Conservation (phyloP, 2,329 filamentous ascomycete genomes). For the Aureobasidium sp. region DNA sequence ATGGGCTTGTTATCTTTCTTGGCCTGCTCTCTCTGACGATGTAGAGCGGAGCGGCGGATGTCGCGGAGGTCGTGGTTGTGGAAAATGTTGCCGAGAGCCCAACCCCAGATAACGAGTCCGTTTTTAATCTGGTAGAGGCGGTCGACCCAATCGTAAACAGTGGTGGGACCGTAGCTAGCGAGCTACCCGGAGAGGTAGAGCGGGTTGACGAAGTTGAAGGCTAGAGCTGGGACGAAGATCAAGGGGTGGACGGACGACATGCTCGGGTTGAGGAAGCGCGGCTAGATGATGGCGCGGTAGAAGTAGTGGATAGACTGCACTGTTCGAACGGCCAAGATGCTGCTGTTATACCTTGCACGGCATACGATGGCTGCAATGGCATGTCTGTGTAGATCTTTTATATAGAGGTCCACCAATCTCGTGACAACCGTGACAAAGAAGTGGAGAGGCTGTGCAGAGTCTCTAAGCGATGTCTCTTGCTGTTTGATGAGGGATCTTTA, state of each 20-base stretch:
- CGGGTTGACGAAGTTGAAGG: slow-evolving; percentile 77
- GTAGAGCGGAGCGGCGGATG: slow-evolving; percentile 65
- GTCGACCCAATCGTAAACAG: slow-evolving; percentile 46
- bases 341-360: not conserved
- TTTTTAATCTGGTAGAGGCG: slow-evolving; percentile 43
- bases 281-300: slow-evolving; percentile 80
- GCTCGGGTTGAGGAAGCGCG: slow-evolving; percentile 71
- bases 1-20: slow-evolving; percentile 39
- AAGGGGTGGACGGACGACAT: slow-evolving; percentile 81
- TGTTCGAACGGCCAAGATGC: slow-evolving; percentile 2
- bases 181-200: slow-evolving; percentile 74
- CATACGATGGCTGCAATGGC: slow-evolving; percentile 1
- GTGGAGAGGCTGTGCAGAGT: not conserved
- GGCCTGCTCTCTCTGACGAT: slow-evolving; percentile 48
- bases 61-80: slow-evolving; percentile 87
- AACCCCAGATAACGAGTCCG: slow-evolving; percentile 68
- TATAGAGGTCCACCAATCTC: not conserved
- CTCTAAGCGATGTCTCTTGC: slow-evolving; percentile 10
- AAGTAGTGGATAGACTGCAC: slow-evolving; percentile 70
- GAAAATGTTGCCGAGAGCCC: slow-evolving; percentile 74
- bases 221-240: slow-evolving; percentile 57
- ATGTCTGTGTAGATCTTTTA: not conserved
- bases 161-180: slow-evolving; percentile 68
- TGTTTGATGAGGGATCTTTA: no score
- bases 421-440: no score